Evolutionary conservation across 495 filamentous ascomycete species (phyloP), one percentile per base, ranked within the genome.

Genomic region (Parmelia sp.): DNA sequence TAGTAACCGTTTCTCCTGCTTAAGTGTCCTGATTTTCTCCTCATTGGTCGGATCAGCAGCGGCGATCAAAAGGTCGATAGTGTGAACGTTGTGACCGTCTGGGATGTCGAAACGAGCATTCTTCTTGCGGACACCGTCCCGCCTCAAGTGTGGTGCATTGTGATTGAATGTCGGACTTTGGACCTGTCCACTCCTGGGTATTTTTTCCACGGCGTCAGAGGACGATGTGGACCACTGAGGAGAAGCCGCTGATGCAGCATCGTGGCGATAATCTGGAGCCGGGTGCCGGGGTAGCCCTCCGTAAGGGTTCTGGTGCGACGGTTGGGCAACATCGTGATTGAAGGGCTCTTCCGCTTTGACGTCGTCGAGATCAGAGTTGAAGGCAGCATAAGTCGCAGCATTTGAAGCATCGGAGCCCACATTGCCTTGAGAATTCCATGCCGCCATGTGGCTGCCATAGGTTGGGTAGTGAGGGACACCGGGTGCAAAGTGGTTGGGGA

Each of bases 71-170:
- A 89, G 84, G 74, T 99, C 94, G 78, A 99, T 97, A 75, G 96
- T 97, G 79, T 83, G 86, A 66, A 97, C 83, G 68, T 90, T 97
- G 51, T 92, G 84, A 78, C 96, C 95, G 15, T 90, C 86, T 7
- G 94, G 94, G 66, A 99, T 97, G 72, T 97, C 94, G 76, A 99
- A 96, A 56, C 95, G 88, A 69, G 93, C 93, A 71, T 99, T 99
- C 88, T 97, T 97, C 87, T 99, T 99, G 68, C 95, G 86, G 77
- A 97, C 96, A 57, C 94, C 94, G 71, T 96, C 93, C 68, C 92
- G 86, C 68, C 92, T 84, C 73, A 92, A 80, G 59, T 67, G 65
- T 49, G 93, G 88, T 63, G 91, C 90, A 76, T 89, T 88, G 51
- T 91, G 88, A 60, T 89, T 84, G 73, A 88, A 90, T 60, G 82